Conservation (phyloP, 306 rosid genomes). For the Pterocarpus santalinus region DNA sequence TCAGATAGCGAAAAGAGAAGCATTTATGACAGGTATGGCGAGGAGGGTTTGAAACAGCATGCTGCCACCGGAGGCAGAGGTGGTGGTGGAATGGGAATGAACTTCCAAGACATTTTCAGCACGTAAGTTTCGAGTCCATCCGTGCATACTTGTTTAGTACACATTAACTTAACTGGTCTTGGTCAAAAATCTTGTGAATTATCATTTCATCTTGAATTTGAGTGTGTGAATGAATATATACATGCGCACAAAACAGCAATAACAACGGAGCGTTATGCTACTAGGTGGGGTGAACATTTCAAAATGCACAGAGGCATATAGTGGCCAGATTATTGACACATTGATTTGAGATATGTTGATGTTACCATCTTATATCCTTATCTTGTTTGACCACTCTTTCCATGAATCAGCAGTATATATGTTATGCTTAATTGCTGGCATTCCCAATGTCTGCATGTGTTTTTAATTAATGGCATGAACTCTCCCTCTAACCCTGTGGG, state of each 20-base stretch:
- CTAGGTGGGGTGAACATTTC: neutral
- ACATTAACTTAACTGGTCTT: neutral
- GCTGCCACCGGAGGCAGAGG: slow-evolving; percentile 72
- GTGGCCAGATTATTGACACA: neutral
- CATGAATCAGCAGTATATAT: neutral
- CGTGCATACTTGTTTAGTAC: neutral
- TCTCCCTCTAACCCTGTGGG: neutral
- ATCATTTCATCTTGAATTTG: neutral
- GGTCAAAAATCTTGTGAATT: neutral
- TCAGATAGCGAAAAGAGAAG: slow-evolving; percentile 73
- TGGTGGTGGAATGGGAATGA: slow-evolving; percentile 86
- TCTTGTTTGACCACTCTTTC: neutral
- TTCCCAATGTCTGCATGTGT: neutral
- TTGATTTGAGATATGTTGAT: too few relatives aligned
- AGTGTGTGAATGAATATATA: neutral
- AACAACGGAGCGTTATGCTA: neutral
- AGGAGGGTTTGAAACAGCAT: slow-evolving; percentile 88
- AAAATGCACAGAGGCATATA: neutral
- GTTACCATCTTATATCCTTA: too few relatives aligned
- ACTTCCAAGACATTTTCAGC: slow-evolving; percentile 76
- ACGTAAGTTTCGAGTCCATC: slow-evolving; percentile 50
- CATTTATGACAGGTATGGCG: slow-evolving; percentile 76
- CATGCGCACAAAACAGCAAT: neutral
- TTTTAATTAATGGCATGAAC: neutral
- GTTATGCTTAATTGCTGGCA: neutral